A percentile compares a stretch with the other conserved stretches of the same genome.
Conservation (phyloP, 2,329 filamentous ascomycete species). For the Aschersonia sp. region DNA sequence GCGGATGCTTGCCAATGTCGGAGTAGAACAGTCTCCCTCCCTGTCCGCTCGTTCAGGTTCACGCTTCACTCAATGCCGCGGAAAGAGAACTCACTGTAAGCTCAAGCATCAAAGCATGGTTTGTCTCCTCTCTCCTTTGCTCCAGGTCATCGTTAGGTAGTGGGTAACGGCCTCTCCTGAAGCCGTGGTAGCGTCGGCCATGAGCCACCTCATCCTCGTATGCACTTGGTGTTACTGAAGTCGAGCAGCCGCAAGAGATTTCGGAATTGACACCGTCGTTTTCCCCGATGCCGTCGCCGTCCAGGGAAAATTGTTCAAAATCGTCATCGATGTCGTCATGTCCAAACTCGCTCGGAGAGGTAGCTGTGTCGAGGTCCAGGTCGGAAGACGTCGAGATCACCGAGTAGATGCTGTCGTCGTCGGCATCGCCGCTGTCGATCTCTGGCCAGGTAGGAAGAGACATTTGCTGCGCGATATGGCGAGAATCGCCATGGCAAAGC, state of each 20-base stretch:
- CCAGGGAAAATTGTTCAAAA: conserved; percentile 12
- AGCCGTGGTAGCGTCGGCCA: conserved; percentile 27
- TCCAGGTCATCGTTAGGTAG: conserved; percentile 31
- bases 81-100: conserved; percentile 15
- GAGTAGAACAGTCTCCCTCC: conserved; percentile 24
- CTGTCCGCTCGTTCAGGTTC: conserved; percentile 6
- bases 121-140: conserved; percentile 29
- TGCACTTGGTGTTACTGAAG: conserved; percentile 18
- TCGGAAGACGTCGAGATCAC: conserved; percentile 13
- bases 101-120: conserved; percentile 30
- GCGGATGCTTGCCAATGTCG: conserved; percentile 22
- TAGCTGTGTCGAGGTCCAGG: conserved; percentile 10
- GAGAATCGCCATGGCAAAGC: conserved; percentile 3
- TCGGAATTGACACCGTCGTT: conserved; percentile 11
- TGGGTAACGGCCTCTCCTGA: conserved; percentile 27
- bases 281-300: conserved; percentile 7
- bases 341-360: conserved; percentile 7
- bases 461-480: conserved; percentile 2
- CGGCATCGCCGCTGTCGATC: conserved; percentile 5
- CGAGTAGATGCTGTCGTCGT: conserved; percentile 14
- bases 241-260: conserved; percentile 14
- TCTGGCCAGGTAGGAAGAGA: conserved; percentile 3
- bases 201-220: conserved; percentile 18
- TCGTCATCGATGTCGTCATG: conserved; percentile 13
- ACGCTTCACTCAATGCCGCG: neutral